Evolutionary conservation across 257 asterid genomes (phyloP).

Genomic region (Solanum tacnaense): DNA sequence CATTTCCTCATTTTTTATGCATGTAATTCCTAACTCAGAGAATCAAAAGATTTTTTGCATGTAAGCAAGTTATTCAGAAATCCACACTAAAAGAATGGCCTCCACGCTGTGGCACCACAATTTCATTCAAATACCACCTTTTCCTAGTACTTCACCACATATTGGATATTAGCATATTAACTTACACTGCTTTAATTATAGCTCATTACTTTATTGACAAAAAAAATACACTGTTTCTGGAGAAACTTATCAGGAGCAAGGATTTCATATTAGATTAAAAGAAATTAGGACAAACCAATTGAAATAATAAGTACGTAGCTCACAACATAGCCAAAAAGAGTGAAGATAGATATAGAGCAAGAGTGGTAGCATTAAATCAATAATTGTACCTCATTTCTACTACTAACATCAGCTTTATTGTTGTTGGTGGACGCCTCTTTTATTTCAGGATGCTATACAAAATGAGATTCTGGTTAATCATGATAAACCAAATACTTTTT

Average conservation of each 20-base stretch:
- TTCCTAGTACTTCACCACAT: not conserved
- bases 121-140: not conserved
- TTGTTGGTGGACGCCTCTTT: constrained; percentile 20
- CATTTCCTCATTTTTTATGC: not conserved
- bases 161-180: not conserved
- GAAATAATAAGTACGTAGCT: not conserved
- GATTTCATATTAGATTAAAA: not conserved
- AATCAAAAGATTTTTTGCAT: not conserved
- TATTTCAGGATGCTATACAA: constrained; percentile 28
- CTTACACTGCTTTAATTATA: not conserved
- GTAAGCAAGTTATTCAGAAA: not conserved
- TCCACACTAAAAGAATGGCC: not conserved
- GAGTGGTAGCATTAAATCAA: not conserved
- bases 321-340: not conserved
- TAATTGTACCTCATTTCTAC: constrained; percentile 34
- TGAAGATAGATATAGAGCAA: not conserved
- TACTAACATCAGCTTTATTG: constrained; percentile 25
- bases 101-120: not conserved
- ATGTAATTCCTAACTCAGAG: not conserved
- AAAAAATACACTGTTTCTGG: not conserved
- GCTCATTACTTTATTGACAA: not conserved
- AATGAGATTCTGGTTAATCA: not conserved
- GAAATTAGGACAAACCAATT: not conserved
- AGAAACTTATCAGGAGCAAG: not conserved
- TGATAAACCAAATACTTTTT: constrained; percentile 6